Evolutionary conservation across 345 rosid species (phyloP), one percentile per base, ranked within the genome.

Genomic region (Arabis hirsuta): DNA sequence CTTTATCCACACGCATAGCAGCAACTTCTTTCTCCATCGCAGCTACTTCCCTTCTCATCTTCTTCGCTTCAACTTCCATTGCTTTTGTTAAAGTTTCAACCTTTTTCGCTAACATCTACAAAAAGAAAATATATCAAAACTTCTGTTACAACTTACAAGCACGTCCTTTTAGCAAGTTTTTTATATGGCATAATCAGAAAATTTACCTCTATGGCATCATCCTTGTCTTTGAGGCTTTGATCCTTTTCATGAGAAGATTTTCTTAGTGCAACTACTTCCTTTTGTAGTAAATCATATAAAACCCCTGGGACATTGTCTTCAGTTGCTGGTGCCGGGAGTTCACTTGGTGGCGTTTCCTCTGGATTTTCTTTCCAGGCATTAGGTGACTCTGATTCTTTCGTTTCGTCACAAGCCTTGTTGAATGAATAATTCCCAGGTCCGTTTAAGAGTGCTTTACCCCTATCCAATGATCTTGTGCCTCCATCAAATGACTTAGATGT

Each of bases 401-500:
- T 39, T 78, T 66, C 91, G 12, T 87, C 96, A 29, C 82, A 77
- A 74, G 96, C 82, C 85, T 87, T 97, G 78, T 83, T 83, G 73
- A 85, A 87, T 39, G 99, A 87, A 78, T 72, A 74, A 67, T 78
- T 87, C 26, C 88, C 81, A 38, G 86, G 81, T 70, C 96, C 98
- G 69, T 88, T 95, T 65, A 85, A 72, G 62, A 91, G 96, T 41
- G 80, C 78, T 72, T 76, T 76, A 45, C 90, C 86, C 77, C 97
- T 82, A 74, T 91, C 98, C 78, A 90, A 78, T 57, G 97, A 94
- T 77, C 97, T 86, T 55, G 96, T 88, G 62, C 99, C 99, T 62
- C 99, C 99, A 81, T 95, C 99, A 76, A 95, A 95, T 67, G 99
- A 95, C 84, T 84, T 95, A 36, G 99, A 91, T 73, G 98, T 85